Base-by-base conservation (phyloP, 2,329 filamentous ascomycete genomes). In the Penicillium sp. region DNA sequence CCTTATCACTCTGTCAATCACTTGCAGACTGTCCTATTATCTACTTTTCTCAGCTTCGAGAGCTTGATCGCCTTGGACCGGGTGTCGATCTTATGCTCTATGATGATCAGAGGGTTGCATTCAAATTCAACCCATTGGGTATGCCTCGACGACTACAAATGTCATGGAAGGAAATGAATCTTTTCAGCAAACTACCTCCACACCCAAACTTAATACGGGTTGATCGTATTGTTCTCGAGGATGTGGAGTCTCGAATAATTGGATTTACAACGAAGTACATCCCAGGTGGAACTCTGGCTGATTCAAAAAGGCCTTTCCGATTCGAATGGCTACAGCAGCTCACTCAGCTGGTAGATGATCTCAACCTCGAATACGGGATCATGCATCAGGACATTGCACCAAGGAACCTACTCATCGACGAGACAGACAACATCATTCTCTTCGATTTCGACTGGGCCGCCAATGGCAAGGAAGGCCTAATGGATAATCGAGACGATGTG, bases 301-400 rank as follows among this genome's bases (percentile, higher is more conserved):
- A 58, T 49, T 18, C 50, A 49, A 59, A 63, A 3, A 18, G 45
- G 5, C 57, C 47, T 48, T 60, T 66, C 21, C 58, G 45, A 54
- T 66, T 67, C 48, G 56, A 67, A 39, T 67, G 59, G 64, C 10
- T 66, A 5, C 31, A 63, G 46, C 60, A 67, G 43, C 63, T 66
- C 43, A 64, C 54, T 16, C 38, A 60, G 50, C 14, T 64, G 13
- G 59, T 68, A 31, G 62, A 67, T 56, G 67, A 63, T 10, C 48
- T 63, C 0, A 63, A 62, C 22, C 36, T 63, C 10, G 57, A 60
- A 43, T 40, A 67, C 8, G 67, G 67, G 5, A 65, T 72, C 41
- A 69, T 67, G 53, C 62, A 72, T 60, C 66, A 72, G 61, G 65
- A 71, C 44, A 65, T 71, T 51, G 63, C 65, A 45, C 66, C 64